Percentiles rank a stretch among this genome's conserved stretches.
Conservation (phyloP, 2,329 filamentous ascomycete species). For the Stachybotrys chartarum region DNA sequence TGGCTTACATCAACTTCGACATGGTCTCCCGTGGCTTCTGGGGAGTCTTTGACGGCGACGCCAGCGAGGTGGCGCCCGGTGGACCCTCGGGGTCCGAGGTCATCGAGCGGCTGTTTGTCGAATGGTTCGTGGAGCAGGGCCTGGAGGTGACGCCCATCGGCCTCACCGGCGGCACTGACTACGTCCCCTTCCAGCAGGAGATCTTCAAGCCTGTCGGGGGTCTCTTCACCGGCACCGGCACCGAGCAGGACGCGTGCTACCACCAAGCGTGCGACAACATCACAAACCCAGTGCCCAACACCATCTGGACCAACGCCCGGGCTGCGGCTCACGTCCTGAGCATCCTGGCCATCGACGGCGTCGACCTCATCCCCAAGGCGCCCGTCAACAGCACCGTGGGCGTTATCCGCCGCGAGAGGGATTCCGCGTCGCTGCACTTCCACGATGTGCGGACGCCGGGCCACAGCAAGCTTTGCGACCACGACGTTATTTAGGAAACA, state of each 20-base stretch:
- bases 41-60: conserved; percentile 26
- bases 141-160: conserved; percentile 18
- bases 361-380: conserved; percentile 14
- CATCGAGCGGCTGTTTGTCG: conserved; percentile 23
- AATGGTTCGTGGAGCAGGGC: conserved; percentile 23
- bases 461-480: conserved; percentile 14
- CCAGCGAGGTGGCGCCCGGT: conserved; percentile 26
- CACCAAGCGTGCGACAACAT: conserved; percentile 27
- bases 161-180: conserved; percentile 47
- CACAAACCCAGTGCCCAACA: conserved; percentile 23
- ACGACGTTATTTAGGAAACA: conserved; percentile 12
- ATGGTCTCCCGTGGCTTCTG: conserved; percentile 29
- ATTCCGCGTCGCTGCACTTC: conserved; percentile 11
- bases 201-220: conserved; percentile 46
- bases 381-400: conserved; percentile 10
- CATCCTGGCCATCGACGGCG: conserved; percentile 13
- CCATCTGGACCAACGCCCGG: conserved; percentile 22
- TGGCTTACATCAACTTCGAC: conserved; percentile 33
- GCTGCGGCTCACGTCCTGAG: conserved; percentile 40
- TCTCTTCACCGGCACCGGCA: conserved; percentile 54
- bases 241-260: conserved; percentile 27
- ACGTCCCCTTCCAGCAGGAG: conserved; percentile 50
- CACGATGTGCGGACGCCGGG: conserved; percentile 6
- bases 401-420: conserved; percentile 9
- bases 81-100: conserved; percentile 24